A percentile compares a stretch with the other conserved stretches of the same genome.
Evolutionary conservation across 108 stramenopile species (phyloP).

Genomic region (Stephanodiscus minutulus): DNA sequence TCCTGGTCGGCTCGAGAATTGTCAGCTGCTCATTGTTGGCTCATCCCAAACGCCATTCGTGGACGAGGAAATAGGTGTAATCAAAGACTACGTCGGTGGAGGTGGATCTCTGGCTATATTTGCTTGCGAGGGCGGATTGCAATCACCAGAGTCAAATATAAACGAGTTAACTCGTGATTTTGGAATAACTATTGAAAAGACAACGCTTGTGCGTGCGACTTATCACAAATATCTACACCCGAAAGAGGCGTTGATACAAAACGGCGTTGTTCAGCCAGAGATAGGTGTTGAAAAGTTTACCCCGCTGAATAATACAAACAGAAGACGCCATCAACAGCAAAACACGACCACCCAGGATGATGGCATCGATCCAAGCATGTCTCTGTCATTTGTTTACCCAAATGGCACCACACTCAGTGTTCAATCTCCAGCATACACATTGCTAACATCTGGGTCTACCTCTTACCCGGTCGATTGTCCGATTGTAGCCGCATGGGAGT

Average conservation of each 20-base stretch:
- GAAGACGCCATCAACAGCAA: slow-evolving; percentile 5
- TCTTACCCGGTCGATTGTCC: slow-evolving; percentile 85
- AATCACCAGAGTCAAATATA: slow-evolving; percentile 57
- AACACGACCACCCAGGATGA: slow-evolving; percentile 24
- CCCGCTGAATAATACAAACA: slow-evolving; percentile 6
- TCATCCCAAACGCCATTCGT: slow-evolving; percentile 52
- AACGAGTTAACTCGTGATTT: slow-evolving; percentile 71
- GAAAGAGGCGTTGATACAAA: slow-evolving; percentile 64
- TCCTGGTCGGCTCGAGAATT: slow-evolving; percentile 34
- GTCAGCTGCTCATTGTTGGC: slow-evolving; percentile 56
- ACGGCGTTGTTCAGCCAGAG: slow-evolving; percentile 76
- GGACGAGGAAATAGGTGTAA: slow-evolving; percentile 42
- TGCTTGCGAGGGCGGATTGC: slow-evolving; percentile 68
- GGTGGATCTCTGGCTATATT: slow-evolving; percentile 74
- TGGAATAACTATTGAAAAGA: slow-evolving; percentile 60
- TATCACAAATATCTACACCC: slow-evolving; percentile 85
- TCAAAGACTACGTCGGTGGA: slow-evolving; percentile 53
- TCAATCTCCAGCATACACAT: slow-evolving; percentile 54
- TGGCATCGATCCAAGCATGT: slow-evolving; percentile 29
- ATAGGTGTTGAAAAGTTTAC: slow-evolving; percentile 41
- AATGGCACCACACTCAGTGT: slow-evolving; percentile 78
- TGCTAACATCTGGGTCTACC: slow-evolving; percentile 75
- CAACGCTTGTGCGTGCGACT: slow-evolving; percentile 61
- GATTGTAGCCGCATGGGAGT: slow-evolving; percentile 69
- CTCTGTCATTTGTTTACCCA: slow-evolving; percentile 74